Base-by-base conservation (phyloP, 225 moss, liverwort and hornwort genomes). In the Thuidium tamariscinum region DNA sequence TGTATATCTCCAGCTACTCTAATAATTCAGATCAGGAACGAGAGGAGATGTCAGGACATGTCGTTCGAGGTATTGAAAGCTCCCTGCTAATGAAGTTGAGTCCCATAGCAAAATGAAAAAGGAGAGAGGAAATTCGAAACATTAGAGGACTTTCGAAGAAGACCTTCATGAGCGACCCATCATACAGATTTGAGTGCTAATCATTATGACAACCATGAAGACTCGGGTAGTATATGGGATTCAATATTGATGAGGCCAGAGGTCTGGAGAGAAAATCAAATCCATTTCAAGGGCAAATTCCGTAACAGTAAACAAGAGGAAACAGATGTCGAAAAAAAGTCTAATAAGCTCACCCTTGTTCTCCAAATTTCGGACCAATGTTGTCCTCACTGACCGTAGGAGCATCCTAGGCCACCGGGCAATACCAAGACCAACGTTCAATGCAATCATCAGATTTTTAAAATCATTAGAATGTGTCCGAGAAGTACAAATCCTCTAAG, bases 1-100 rank as follows among this genome's bases (percentile, higher is more conserved):
- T 88, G 89, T 80, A 82, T 54, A 83, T 96, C 97, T 86, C 92
- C 97, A 77, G 91, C 75, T 52, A 87, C 92, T 88, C 97, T 97
- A 88, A 84, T 80, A 54, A 64, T 83, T 76, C 74, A 86, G 36
- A 83, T 86, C 52, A 88, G 69, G 39, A 79, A 81, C 63, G 15
- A 88, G 64, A 85, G 61, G 74, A 88, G 54, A 64, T 62, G 66
- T 90, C 81, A 91, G 42, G 77, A 57, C 29, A 81, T 77, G 65
- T 59, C 80, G 32, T 42, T 83, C 59, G 27, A 65, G 77, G 65
- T 63, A 72, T 54, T 71, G 18, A 81, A 51, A 69, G 44, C 44
- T 77, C 63, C 37, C 41, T 59, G 65, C n/a, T 84, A n/a, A 54
- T 27, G 85, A 44, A 52, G 72, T 69, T 74, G 37, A 66, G 22